Conservation (phyloP, 768 basidiomycete species). For the Scleroderma bovista region DNA sequence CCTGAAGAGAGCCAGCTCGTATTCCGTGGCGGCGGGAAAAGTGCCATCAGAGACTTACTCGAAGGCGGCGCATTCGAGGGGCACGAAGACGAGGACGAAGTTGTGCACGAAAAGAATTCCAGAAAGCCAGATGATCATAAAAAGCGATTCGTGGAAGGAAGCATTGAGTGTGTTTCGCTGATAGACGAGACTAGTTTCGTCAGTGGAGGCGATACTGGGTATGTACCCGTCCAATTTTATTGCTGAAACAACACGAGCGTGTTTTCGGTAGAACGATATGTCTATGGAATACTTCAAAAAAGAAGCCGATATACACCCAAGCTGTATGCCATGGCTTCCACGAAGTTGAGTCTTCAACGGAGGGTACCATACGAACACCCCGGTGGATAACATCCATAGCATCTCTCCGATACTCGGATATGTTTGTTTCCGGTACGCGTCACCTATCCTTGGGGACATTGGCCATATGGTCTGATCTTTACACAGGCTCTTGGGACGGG, state of each 20-base stretch:
- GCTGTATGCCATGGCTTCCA: constrained; percentile 85
- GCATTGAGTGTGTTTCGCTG: constrained; percentile 90
- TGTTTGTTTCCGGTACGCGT: constrained; percentile 79
- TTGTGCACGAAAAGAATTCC: constrained; percentile 30
- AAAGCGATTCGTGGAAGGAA: constrained; percentile 74
- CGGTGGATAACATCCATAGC: constrained; percentile 90
- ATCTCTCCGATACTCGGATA: constrained; percentile 80
- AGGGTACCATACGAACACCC: constrained; percentile 69
- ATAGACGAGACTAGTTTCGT: constrained; percentile 91
- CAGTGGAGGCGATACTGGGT: constrained; percentile 96
- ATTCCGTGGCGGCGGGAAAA: constrained; percentile 91
- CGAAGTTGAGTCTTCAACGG: constrained; percentile 63
- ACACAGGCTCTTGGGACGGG: constrained; percentile 89
- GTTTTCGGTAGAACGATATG: constrained; percentile 59
- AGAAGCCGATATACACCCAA: constrained; percentile 89
- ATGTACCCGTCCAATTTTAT: constrained; percentile 26
- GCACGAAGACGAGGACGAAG: constrained; percentile 44
- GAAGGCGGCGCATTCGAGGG: constrained; percentile 72
- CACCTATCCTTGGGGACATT: not conserved
- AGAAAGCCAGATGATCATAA: constrained; percentile 31
- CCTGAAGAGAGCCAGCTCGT: constrained; percentile 93
- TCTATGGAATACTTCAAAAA: constrained; percentile 88
- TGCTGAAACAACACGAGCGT: not conserved
- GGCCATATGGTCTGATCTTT: constrained; percentile 1
- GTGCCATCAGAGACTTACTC: constrained; percentile 69